These are phyloP conservation scores for Dryas integrifolia DNA, from an alignment of 331 rosid species.

Conservation along the genomic window DNA sequence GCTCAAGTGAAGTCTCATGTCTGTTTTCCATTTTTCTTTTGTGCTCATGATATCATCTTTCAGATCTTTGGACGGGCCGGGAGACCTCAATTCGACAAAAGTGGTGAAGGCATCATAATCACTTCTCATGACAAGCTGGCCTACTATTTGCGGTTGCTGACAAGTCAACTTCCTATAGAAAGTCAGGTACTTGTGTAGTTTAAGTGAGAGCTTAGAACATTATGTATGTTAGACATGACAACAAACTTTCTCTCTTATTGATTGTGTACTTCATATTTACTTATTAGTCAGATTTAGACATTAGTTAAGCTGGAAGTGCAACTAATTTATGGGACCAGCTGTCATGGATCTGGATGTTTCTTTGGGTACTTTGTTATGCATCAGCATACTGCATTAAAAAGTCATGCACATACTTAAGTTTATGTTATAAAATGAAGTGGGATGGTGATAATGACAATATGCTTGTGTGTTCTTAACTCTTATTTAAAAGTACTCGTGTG, in stretches of 20 bases:
- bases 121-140: constrained; percentile 92
- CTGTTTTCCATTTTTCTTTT: background rate
- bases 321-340: background rate
- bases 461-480: background rate
- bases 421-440: background rate
- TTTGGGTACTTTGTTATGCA: background rate
- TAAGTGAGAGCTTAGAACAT: background rate
- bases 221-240: too few relatives aligned
- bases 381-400: background rate
- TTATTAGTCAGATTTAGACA: background rate
- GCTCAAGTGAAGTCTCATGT: constrained; percentile 7
- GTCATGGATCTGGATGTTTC: background rate
- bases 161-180: constrained; percentile 95
- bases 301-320: background rate
- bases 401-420: background rate
- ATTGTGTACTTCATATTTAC: background rate
- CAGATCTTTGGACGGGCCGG: constrained; percentile 99
- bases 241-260: background rate
- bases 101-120: constrained; percentile 97
- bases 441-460: background rate
- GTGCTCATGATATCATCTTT: constrained; percentile 28
- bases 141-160: constrained; percentile 79
- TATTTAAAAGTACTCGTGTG: background rate
- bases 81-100: constrained; percentile 94
- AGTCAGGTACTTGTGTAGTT: constrained; percentile 69